Percentiles rank a stretch among this genome's conserved stretches.
Conservation (phyloP, 164 flowering plant genomes). For the Umbilicus rupestris region DNA sequence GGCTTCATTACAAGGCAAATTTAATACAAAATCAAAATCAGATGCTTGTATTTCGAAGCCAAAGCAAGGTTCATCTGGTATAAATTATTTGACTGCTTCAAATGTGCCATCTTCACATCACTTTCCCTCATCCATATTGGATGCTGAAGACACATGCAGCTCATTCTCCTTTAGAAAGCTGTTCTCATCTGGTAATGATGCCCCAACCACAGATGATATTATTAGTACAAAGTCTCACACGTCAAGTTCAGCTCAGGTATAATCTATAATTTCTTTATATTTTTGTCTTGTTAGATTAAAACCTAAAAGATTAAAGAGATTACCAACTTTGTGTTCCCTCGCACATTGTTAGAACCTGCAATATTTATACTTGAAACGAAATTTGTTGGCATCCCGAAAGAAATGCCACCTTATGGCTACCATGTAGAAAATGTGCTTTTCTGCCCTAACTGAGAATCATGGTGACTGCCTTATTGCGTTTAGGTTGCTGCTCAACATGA, state of each 20-base stretch:
- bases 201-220: slow-evolving; percentile 13
- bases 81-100: not conserved
- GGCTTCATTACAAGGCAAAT: slow-evolving; percentile 47
- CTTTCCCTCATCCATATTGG: slow-evolving; percentile 38
- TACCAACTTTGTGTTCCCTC: not conserved
- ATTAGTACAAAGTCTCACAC: slow-evolving; percentile 13
- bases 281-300: not conserved
- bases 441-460: not conserved
- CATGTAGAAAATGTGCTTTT: not conserved
- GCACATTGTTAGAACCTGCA: not conserved
- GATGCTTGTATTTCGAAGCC: slow-evolving; percentile 13
- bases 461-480: slow-evolving; percentile 10
- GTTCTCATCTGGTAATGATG: slow-evolving; percentile 20
- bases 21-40: slow-evolving; percentile 16
- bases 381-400: too few relatives aligned
- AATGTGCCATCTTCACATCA: slow-evolving; percentile 19
- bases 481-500: slow-evolving; percentile 26
- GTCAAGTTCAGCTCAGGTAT: slow-evolving; percentile 18
- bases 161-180: slow-evolving; percentile 45
- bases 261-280: slow-evolving; percentile 9
- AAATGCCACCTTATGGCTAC: not conserved
- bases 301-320: not conserved
- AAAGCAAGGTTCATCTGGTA: not conserved
- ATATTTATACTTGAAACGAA: not conserved
- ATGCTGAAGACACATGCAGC: slow-evolving; percentile 76